Evolutionary conservation across 179 eudicot species (phyloP).

Genomic region (Camellia oleifera): DNA sequence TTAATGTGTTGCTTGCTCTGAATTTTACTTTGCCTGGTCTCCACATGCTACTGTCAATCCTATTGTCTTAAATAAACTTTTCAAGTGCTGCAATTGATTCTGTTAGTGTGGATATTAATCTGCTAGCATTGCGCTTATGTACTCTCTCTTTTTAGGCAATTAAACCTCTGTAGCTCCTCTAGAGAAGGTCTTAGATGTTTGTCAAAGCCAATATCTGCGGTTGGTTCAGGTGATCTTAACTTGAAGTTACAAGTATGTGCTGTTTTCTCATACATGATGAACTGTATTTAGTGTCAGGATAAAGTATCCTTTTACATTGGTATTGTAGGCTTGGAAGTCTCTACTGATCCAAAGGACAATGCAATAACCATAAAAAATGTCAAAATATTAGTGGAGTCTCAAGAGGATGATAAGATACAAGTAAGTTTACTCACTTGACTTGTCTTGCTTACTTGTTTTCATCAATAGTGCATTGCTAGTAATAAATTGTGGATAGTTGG

Average conservation of each 20-base stretch:
- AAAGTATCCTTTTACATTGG: neutral
- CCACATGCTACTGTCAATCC: neutral
- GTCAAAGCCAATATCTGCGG: slow-evolving; percentile 27
- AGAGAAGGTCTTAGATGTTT: slow-evolving; percentile 14
- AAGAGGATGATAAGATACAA: slow-evolving; percentile 55
- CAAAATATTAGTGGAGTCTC: slow-evolving; percentile 54
- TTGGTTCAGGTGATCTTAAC: slow-evolving; percentile 30
- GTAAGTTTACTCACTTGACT: slow-evolving; percentile 34
- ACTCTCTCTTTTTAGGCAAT: slow-evolving; percentile 18
- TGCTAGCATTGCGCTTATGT: neutral
- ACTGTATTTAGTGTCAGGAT: neutral
- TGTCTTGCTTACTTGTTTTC: neutral
- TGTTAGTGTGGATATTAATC: neutral
- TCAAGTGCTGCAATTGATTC: neutral
- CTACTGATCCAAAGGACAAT: slow-evolving; percentile 37
- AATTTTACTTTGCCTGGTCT: too few relatives aligned
- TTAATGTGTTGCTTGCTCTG: too few relatives aligned
- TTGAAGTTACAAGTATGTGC: neutral
- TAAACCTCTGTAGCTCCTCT: slow-evolving; percentile 13
- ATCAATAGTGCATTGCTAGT: neutral
- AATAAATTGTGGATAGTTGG: neutral
- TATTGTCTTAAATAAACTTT: neutral
- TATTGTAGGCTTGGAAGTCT: slow-evolving; percentile 39
- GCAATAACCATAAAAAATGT: slow-evolving; percentile 38
- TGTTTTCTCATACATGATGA: neutral